Evolutionary conservation across 495 filamentous ascomycete genomes (phyloP), one percentile per base, ranked within the genome.

Genomic region (Podospora conica): DNA sequence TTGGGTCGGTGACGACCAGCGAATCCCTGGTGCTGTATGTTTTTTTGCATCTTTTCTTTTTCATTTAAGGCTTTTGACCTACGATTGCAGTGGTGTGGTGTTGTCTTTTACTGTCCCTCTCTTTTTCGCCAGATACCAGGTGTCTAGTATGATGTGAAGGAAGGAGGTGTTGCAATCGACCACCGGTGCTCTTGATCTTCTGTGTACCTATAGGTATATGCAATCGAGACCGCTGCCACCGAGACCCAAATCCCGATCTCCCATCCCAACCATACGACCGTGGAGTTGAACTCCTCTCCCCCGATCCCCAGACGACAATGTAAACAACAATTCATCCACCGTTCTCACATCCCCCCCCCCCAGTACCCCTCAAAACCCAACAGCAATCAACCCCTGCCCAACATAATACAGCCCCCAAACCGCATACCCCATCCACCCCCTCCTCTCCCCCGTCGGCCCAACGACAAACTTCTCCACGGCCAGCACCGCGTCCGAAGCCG

Each of bases 341-440:
- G 9, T 20, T 21, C 11, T 18, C 20, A 12, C 23, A 56, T 56
- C 10, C 27, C 9, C 55, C 21, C 6, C n/a, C 21, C 27, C 18
- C 57, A 1, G 9, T 15, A 40, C 24, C 20, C 23, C 9, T 63
- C n/a, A 63, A 22, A 63, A 61, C 0, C 69, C 71, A 54, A 72
- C n/a, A 1, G 70, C 57, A 56, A 75, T 75, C 33, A 74, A 55
- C n/a, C 69, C n/a, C 67, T 75, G 73, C 2, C 72, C 73, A 20
- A n/a, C 56, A 59, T 73, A 75, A 57, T 75, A 75, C 24, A 74
- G 21, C 1, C 68, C 33, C 73, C 73, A 75, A 24, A 75, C 73
- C 6, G 68, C 66, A 58, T 67, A 64, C 61, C 65, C 67, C 73
- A 75, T 75, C 71, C 58, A 72, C 7, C 20, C 22, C 18, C 63